Evolutionary conservation across 257 asterid genomes (phyloP), one percentile per base, ranked within the genome.

Genomic region (Linaria vulgaris): DNA sequence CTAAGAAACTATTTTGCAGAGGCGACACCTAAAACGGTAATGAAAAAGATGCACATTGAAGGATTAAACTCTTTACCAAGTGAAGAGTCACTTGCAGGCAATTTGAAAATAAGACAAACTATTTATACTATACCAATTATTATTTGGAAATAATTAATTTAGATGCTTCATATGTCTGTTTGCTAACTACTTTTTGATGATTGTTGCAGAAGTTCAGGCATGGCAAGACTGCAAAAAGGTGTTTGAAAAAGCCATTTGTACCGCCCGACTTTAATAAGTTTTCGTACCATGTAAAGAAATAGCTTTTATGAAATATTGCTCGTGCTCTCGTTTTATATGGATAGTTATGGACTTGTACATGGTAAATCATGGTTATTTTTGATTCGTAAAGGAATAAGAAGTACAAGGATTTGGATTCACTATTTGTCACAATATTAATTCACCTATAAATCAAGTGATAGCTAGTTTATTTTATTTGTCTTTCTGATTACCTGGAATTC

Each of bases 71-170:
- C 81, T 79, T 9, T 69, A 20, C 72, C 91, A 84, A 23, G 47
- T 84, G 23, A 84, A 84, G 78, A 81, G 88, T 69, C 86, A 82
- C 37, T 62, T 84, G 13, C 91, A 84, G 86, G 91, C 79, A n/a
- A n/a, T n/a, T 50, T 41, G 14, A 11, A 34, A 8, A 34, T 34
- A 34, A 11, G n/a, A n/a, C n/a, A n/a, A n/a, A n/a, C 37, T 30
- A 6, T 30, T 30, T 30, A 1, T 34, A 7, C 9, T 34, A 34
- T 1, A 34, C 41, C 41, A 34, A 34, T 37, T 55, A 55, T 1
- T 3, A 23, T 25, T 25, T 25, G 38, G 6, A 31, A 6, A 30
- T 37, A n/a, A n/a, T n/a, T n/a, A n/a, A n/a, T 56, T n/a, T 23
- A 43, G 16, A 34, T 44, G 15, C 30, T 43, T 54, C 14, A 9